phyloP scores from a whole-genome alignment of 2,329 filamentous ascomycete species.

The Arthrobotrys conoides region DNA sequence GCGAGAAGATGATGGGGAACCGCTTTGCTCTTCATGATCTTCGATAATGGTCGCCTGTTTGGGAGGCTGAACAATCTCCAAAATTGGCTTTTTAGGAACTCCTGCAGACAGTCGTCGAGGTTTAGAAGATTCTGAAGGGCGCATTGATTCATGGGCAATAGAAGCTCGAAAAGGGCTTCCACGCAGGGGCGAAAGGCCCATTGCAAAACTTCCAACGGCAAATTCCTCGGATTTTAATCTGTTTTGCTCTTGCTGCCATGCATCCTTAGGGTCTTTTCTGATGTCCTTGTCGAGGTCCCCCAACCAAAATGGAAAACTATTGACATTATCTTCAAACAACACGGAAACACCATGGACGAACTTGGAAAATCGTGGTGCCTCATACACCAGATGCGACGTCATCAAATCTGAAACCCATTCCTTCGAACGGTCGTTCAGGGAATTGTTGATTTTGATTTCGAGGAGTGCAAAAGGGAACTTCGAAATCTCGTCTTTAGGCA shows the following conservation, averaged over 20 bases:
- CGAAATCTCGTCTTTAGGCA: constrained; percentile 91
- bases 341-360: constrained; percentile 94
- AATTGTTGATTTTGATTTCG: constrained; percentile 87
- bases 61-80: constrained; percentile 6
- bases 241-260: constrained; percentile 92
- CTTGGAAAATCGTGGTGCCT: constrained; percentile 92
- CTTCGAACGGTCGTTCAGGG: constrained; percentile 74
- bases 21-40: constrained; percentile 66
- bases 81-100: constrained; percentile 63
- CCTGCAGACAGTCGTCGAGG: constrained; percentile 70
- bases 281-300: constrained; percentile 93
- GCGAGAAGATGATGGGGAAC: constrained; percentile 69
- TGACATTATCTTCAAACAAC: constrained; percentile 95
- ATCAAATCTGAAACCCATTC: constrained; percentile 95
- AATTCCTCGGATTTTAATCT: constrained; percentile 86
- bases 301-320: constrained; percentile 96
- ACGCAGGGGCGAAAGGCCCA: constrained; percentile 71
- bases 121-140: constrained; percentile 77
- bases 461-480: constrained; percentile 91
- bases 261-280: constrained; percentile 88
- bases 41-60: constrained; percentile 64
- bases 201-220: constrained; percentile 84
- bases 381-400: constrained; percentile 90
- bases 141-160: constrained; percentile 64
- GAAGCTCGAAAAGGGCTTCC: constrained; percentile 59